Evolutionary conservation across 2,329 filamentous ascomycete species (phyloP).

Genomic region (Fusarium brachygibbosum): DNA sequence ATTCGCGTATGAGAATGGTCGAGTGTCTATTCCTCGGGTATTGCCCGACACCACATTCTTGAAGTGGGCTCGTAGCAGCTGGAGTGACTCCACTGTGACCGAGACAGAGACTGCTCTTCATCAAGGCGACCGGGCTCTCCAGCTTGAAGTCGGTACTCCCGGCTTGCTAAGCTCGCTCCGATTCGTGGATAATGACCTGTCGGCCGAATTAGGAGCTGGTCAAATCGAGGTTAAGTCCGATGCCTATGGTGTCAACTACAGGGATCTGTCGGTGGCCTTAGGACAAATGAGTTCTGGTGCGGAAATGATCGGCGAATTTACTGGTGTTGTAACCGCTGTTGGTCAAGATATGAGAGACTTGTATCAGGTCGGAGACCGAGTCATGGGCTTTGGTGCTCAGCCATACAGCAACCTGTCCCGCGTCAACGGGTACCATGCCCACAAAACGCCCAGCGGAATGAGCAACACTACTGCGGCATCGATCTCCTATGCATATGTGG

Average conservation of each 20-base stretch:
- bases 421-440: conserved; percentile 7
- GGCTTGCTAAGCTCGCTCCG: conserved; percentile 1
- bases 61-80: conserved; percentile 15
- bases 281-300: not conserved
- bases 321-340: not conserved
- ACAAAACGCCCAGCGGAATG: not conserved
- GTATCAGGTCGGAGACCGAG: conserved; percentile 3
- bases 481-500: not conserved
- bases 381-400: conserved; percentile 18
- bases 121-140: conserved; percentile 4
- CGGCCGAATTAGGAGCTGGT: not conserved
- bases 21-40: not conserved
- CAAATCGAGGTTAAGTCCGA: conserved; percentile 2
- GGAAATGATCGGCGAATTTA: conserved; percentile 4
- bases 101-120: not conserved
- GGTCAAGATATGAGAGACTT: not conserved
- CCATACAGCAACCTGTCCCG: conserved; percentile 9
- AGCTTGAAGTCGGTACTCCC: not conserved
- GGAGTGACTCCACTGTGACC: not conserved
- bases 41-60: conserved; percentile 4
- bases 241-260: conserved; percentile 9
- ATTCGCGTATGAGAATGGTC: not conserved
- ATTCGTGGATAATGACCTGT: not conserved
- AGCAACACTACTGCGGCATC: not conserved
- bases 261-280: not conserved